Percentiles rank a stretch among this genome's conserved stretches.
phyloP scores from a whole-genome alignment of 1,284 basidiomycete genomes.

The Kwoniella shivajii region DNA sequence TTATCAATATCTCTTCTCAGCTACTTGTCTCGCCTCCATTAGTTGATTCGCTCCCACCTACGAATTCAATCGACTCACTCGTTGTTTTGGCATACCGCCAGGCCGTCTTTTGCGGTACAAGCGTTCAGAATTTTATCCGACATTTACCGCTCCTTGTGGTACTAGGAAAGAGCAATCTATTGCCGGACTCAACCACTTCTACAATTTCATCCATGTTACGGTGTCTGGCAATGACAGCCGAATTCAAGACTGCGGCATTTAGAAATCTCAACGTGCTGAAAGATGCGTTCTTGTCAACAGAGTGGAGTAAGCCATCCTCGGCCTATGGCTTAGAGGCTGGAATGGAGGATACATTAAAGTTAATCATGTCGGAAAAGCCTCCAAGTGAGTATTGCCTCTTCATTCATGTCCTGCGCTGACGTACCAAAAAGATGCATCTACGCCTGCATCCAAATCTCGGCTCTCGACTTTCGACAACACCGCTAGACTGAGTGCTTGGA shows the following conservation, averaged over 20 bases:
- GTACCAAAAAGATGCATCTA: neutral
- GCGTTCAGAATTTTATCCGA: conserved; percentile 40
- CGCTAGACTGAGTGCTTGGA: conserved; percentile 46
- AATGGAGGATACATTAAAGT: conserved; percentile 51
- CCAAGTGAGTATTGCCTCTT: conserved; percentile 15
- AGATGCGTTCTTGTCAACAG: conserved; percentile 49
- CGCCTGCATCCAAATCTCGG: conserved; percentile 15
- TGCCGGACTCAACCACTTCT: conserved; percentile 27
- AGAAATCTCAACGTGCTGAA: conserved; percentile 49
- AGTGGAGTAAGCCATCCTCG: conserved; percentile 43
- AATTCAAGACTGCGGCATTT: conserved; percentile 53
- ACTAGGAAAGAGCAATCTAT: conserved; percentile 24
- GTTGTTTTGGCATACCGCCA: conserved; percentile 42
- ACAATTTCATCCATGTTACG: conserved; percentile 33
- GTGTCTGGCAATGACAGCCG: conserved; percentile 39
- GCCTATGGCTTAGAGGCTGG: conserved; percentile 41
- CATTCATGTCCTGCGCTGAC: neutral
- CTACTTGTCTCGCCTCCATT: conserved; percentile 39
- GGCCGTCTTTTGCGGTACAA: conserved; percentile 30
- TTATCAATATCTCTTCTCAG: conserved; percentile 40
- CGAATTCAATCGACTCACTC: conserved; percentile 39
- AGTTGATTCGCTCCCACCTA: conserved; percentile 34
- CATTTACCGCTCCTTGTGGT: conserved; percentile 48
- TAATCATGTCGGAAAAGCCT: conserved; percentile 50
- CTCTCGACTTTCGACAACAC: conserved; percentile 32